Evolutionary conservation across 2,329 filamentous ascomycete species (phyloP).

Genomic region (Chrysoporthe puriensis): DNA sequence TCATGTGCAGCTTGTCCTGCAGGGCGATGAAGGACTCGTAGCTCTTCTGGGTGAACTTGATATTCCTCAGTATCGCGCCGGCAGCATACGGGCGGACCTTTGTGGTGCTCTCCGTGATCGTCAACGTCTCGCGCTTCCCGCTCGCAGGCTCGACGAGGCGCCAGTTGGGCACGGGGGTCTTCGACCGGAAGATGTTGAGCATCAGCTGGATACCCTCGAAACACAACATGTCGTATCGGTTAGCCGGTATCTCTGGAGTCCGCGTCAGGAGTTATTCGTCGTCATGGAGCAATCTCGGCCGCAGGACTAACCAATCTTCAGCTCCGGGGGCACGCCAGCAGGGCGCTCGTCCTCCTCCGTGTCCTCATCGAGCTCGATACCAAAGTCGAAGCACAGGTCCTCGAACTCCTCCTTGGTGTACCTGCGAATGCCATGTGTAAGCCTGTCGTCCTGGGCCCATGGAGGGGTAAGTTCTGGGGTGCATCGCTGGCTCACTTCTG

Average conservation of each 20-base stretch:
- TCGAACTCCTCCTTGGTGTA: conserved; percentile 96
- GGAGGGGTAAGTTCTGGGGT: conserved; percentile 15
- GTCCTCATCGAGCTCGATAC: conserved; percentile 97
- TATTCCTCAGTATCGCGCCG: conserved; percentile 83
- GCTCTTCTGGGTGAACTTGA: conserved; percentile 87
- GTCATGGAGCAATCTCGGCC: conserved; percentile 1
- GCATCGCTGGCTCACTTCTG: conserved; percentile 65
- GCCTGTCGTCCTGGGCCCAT: conserved; percentile 22
- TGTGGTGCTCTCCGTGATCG: conserved; percentile 73
- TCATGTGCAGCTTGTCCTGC: conserved; percentile 97
- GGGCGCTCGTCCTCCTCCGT: conserved; percentile 77
- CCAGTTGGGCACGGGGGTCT: conserved; percentile 77
- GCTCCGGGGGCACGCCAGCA: conserved; percentile 82
- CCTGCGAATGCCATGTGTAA: conserved; percentile 46
- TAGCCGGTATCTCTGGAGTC: conserved; percentile 51
- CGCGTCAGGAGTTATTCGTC: conserved; percentile 6
- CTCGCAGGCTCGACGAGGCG: conserved; percentile 71
- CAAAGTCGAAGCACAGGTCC: conserved; percentile 97
- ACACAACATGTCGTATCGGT: conserved; percentile 93
- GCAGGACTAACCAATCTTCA: conserved; percentile 69
- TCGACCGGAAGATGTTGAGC: conserved; percentile 91
- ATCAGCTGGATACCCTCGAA: conserved; percentile 96
- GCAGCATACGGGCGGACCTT: conserved; percentile 87
- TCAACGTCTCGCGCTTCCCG: conserved; percentile 78
- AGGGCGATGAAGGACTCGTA: conserved; percentile 98